These are phyloP conservation scores for Teratosphaeria pseudoeucalypti DNA, from an alignment of 2,329 filamentous ascomycete genomes.

Conservation along the genomic window DNA sequence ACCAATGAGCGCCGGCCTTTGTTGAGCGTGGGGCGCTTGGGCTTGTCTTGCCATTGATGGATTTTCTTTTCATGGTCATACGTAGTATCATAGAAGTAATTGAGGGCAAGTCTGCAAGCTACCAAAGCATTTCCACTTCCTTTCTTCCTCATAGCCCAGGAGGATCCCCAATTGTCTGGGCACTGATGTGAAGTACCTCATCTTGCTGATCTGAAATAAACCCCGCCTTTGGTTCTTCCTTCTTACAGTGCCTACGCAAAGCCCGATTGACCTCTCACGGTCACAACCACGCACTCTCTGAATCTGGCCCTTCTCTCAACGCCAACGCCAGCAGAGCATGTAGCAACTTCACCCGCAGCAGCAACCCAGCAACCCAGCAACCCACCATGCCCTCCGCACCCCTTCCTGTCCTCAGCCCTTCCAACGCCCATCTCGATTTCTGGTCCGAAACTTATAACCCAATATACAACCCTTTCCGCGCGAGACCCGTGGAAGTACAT, in stretches of 20 bases:
- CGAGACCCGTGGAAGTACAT: slow-evolving; percentile 40
- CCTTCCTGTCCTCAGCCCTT: not conserved
- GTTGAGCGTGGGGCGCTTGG: not conserved
- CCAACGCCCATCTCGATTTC: slow-evolving; percentile 17
- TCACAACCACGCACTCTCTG: no score
- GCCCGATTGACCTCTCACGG: no score
- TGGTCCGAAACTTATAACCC: slow-evolving; percentile 36
- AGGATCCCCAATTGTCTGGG: no score
- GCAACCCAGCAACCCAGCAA: not conserved
- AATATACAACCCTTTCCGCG: slow-evolving; percentile 40
- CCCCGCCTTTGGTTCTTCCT: no score
- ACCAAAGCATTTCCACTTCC: no score
- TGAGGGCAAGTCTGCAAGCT: no score
- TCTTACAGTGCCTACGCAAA: no score
- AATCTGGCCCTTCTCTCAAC: no score
- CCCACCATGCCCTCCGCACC: not conserved
- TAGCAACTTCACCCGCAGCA: not conserved
- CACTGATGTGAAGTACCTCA: no score
- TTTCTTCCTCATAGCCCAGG: no score
- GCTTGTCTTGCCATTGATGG: not conserved
- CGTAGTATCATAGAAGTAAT: not conserved
- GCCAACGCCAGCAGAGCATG: not conserved
- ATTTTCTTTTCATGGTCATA: not conserved
- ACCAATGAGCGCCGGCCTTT: not conserved
- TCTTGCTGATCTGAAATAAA: no score